Conservation (phyloP, 2,329 filamentous ascomycete genomes). For the Epichloe hybrida region DNA sequence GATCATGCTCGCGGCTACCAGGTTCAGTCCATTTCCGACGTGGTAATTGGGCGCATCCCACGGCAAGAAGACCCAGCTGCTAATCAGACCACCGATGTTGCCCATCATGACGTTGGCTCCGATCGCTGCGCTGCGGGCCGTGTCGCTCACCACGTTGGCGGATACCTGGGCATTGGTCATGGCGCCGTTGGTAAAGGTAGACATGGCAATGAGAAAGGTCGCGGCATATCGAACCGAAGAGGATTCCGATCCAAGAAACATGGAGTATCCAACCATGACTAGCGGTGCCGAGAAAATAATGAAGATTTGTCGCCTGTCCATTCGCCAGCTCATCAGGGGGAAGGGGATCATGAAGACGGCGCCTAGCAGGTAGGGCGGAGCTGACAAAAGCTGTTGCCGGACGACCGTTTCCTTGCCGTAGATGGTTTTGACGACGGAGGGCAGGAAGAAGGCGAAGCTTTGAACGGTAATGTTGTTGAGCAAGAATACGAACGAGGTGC, state of each 20-base stretch:
- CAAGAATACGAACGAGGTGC: conserved; percentile 44
- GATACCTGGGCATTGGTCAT: conserved; percentile 54
- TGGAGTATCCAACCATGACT: conserved; percentile 55
- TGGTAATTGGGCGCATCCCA: conserved; percentile 52
- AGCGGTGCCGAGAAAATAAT: conserved; percentile 46
- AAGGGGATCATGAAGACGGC: conserved; percentile 52
- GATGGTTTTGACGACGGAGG: conserved; percentile 55
- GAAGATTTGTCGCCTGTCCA: conserved; percentile 46
- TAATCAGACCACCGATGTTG: conserved; percentile 55
- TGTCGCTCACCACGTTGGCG: conserved; percentile 59
- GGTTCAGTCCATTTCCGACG: conserved; percentile 58
- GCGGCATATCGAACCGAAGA: conserved; percentile 50
- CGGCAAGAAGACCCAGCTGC: conserved; percentile 51
- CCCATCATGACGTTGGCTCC: conserved; percentile 57
- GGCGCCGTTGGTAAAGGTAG: conserved; percentile 49
- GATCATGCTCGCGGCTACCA: conserved; percentile 40
- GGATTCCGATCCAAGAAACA: conserved; percentile 48
- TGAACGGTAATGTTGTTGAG: conserved; percentile 59
- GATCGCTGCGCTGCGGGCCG: conserved; percentile 52
- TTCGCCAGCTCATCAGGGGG: conserved; percentile 46
- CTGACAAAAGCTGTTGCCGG: conserved; percentile 54
- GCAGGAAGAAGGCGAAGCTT: conserved; percentile 55
- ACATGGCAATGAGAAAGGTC: conserved; percentile 54
- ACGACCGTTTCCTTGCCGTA: conserved; percentile 44
- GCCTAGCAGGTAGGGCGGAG: conserved; percentile 57